Base-by-base conservation (phyloP, 2,329 filamentous ascomycete genomes). In the Trichoderma citrinoviride region DNA sequence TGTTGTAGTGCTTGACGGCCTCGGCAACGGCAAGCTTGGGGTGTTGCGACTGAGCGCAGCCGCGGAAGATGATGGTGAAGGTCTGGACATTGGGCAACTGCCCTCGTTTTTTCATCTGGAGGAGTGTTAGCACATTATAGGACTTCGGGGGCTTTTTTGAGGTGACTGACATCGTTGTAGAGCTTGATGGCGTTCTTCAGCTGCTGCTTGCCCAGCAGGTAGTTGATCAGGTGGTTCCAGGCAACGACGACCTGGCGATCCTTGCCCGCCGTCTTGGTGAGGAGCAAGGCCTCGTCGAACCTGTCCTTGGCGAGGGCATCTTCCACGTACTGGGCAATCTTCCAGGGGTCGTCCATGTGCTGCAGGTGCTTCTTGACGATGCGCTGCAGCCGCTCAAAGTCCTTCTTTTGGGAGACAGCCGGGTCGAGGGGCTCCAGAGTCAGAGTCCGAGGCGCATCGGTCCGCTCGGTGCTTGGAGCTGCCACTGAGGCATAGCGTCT, bases 91-190 rank as follows among this genome's bases (percentile, higher is more conserved):
- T 94, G 1, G 95, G 94, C 27, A 85, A 81, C 71, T 96, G 90
- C 5, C 83, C 89, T 67, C 93, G 85, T 79, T 98, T 98, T 80
- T 98, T 99, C 94, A 99, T 98, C 90, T 92, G 70, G 14, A 65
- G 15, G 4, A 15, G 5, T 41, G 17, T 64, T 23, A 50, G 52
- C 17, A 17, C 19, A 17, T 10, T 37, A 25, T 7, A 7, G 27
- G 4, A 25, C 3, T 29, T 41, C 27, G 19, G n/a, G 5, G 5
- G 15, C 7, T 29, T n/a, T 7, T 29, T n/a, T 14, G 10, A 2
- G 47, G 15, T 23, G 6, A 44, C 55, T 33, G 2, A 91, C 90
- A 76, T 98, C 94, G 76, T 97, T 97, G 79, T 88, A 97, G n/a
- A 92, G 81, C 77, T 90, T 93, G 65, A 96, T 78, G 19, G 91